phyloP scores from a whole-genome alignment of 495 filamentous ascomycete genomes.

The Neurospora sp. region DNA sequence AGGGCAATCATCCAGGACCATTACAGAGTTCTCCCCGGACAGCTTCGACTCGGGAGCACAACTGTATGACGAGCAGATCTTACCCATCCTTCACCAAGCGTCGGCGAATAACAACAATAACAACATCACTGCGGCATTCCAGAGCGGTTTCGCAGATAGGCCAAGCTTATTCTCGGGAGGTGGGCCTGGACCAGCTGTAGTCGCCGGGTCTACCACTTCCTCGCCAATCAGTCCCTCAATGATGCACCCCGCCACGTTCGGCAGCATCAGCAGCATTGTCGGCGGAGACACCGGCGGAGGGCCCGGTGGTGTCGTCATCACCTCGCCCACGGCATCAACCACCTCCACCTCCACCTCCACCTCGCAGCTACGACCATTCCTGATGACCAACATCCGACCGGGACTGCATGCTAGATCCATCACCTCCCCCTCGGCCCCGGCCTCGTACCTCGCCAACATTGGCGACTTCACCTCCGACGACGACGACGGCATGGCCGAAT shows the following conservation, averaged over 20 bases:
- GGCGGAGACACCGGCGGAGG: conserved; percentile 44
- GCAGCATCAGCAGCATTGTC: conserved; percentile 10
- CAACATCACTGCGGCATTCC: conserved; percentile 52
- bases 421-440: conserved; percentile 56
- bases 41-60: conserved; percentile 67
- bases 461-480: conserved; percentile 47
- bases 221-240: neutral
- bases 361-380: neutral
- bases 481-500: conserved; percentile 14
- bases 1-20: conserved; percentile 49
- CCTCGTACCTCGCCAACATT: conserved; percentile 42
- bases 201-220: neutral
- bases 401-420: conserved; percentile 60
- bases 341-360: conserved; percentile 10
- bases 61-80: conserved; percentile 87
- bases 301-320: conserved; percentile 7
- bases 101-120: conserved; percentile 32
- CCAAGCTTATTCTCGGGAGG: conserved; percentile 39
- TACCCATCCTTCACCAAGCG: conserved; percentile 75
- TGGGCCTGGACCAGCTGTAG: conserved; percentile 16
- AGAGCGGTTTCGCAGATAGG: conserved; percentile 74
- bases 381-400: conserved; percentile 27
- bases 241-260: neutral
- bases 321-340: conserved; percentile 1
- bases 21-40: conserved; percentile 50